phyloP scores from a whole-genome alignment of 257 asterid genomes.

The Solanum piurae region DNA sequence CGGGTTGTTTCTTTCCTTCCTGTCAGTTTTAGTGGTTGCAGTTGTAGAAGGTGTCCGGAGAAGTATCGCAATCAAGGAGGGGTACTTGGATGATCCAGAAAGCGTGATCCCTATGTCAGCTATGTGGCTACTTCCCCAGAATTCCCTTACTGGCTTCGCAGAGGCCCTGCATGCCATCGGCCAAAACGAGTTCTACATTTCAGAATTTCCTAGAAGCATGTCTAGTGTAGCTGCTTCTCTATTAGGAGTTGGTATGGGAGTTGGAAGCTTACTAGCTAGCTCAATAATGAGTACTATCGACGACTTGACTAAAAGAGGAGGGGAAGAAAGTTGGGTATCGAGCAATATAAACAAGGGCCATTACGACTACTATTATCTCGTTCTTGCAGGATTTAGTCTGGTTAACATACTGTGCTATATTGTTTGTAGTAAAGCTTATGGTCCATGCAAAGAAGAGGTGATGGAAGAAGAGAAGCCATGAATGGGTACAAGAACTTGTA shows the following conservation, averaged over 20 bases:
- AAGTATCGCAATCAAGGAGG: slow-evolving; percentile 9
- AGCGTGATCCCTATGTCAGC: slow-evolving; percentile 34
- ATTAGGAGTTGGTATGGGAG: slow-evolving; percentile 20
- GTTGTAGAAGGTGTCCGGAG: slow-evolving; percentile 41
- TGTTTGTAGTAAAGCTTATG: background rate
- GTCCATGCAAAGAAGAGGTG: background rate
- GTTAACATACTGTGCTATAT: background rate
- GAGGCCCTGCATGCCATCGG: slow-evolving; percentile 44
- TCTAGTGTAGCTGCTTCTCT: slow-evolving; percentile 54
- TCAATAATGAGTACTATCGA: slow-evolving; percentile 31
- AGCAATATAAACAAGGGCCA: slow-evolving; percentile 52
- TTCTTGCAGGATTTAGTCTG: background rate
- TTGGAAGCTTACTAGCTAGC: slow-evolving; percentile 48
- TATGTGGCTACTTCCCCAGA: slow-evolving; percentile 60
- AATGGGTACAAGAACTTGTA: background rate
- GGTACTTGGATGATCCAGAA: slow-evolving; percentile 4
- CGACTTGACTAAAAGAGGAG: slow-evolving; percentile 24
- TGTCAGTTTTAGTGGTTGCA: slow-evolving; percentile 37
- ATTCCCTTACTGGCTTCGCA: slow-evolving; percentile 43
- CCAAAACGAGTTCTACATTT: slow-evolving; percentile 53
- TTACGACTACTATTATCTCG: slow-evolving; percentile 47
- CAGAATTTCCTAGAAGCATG: slow-evolving; percentile 62
- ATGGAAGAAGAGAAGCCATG: background rate
- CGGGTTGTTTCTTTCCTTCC: slow-evolving; percentile 43
- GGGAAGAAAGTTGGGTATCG: slow-evolving; percentile 55